A percentile compares a stretch with the other conserved stretches of the same genome.
Conservation (phyloP, 2,329 filamentous ascomycete species). For the Ophidiomyces ophidiicola region DNA sequence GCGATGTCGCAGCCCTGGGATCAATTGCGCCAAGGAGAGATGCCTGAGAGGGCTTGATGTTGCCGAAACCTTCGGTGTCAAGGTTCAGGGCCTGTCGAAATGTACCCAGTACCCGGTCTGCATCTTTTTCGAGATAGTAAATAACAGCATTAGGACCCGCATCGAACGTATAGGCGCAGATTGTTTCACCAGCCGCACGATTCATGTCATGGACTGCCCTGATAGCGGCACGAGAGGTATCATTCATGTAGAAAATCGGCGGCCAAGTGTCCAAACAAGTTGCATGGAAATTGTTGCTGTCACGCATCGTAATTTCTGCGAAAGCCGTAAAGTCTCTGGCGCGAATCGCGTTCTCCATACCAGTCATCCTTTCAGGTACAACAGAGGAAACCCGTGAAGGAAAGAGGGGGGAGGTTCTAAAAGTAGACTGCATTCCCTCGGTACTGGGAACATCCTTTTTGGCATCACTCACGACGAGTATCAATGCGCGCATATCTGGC, state of each 20-base stretch:
- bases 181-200: slow-evolving; percentile 57
- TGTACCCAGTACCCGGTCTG: slow-evolving; percentile 58
- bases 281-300: slow-evolving; percentile 95
- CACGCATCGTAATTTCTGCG: slow-evolving; percentile 84
- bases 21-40: slow-evolving; percentile 48
- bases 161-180: slow-evolving; percentile 95
- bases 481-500: slow-evolving; percentile 85
- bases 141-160: slow-evolving; percentile 94
- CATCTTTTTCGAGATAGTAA: slow-evolving; percentile 79
- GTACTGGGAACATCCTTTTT: slow-evolving; percentile 95
- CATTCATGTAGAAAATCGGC: slow-evolving; percentile 98
- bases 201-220: slow-evolving; percentile 85
- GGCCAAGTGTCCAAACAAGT: slow-evolving; percentile 90
- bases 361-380: slow-evolving; percentile 69
- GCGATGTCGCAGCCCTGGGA: slow-evolving; percentile 43
- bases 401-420: slow-evolving; percentile 83
- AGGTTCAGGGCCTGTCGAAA: slow-evolving; percentile 65
- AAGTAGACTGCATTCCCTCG: slow-evolving; percentile 93
- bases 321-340: slow-evolving; percentile 74
- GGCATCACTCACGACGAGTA: slow-evolving; percentile 80
- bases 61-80: slow-evolving; percentile 39
- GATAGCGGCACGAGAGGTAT: slow-evolving; percentile 76
- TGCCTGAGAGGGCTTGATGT: slow-evolving; percentile 42
- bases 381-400: slow-evolving; percentile 59
- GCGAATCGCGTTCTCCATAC: slow-evolving; percentile 72